These are phyloP conservation scores for Rhizomucor miehei DNA, from an alignment of 371 early-diverging fungal genomes.

Conservation along the genomic window DNA sequence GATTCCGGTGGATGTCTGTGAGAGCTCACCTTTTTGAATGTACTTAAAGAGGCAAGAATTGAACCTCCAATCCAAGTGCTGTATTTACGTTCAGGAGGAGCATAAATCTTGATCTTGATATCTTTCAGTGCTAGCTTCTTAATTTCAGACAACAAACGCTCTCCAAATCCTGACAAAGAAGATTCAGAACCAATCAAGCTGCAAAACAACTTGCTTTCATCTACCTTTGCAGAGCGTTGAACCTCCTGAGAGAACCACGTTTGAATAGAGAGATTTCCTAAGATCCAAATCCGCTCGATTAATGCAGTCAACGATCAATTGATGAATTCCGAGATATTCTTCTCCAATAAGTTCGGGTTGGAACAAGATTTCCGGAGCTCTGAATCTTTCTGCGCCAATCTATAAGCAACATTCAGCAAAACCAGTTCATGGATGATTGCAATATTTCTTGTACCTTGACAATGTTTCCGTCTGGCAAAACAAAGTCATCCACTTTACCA, in stretches of 20 bases:
- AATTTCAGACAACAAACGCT: constrained; percentile 87
- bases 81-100: constrained; percentile 96
- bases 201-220: background rate
- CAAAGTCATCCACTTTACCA: constrained; percentile 73
- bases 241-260: constrained; percentile 93
- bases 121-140: constrained; percentile 81
- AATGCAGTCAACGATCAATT: constrained; percentile 87
- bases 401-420: constrained; percentile 13
- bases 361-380: constrained; percentile 87
- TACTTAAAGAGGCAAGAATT: constrained; percentile 82
- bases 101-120: constrained; percentile 93
- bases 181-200: background rate
- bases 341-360: constrained; percentile 87
- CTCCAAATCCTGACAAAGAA: constrained; percentile 56
- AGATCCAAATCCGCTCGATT: constrained; percentile 89
- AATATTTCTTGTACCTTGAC: constrained; percentile 60
- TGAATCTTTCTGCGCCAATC: constrained; percentile 83
- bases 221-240: constrained; percentile 70
- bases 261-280: constrained; percentile 81
- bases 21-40: constrained; percentile 57
- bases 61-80: constrained; percentile 98
- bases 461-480: constrained; percentile 89
- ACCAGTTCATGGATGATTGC: background rate
- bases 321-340: constrained; percentile 89
- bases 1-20: background rate